These are phyloP conservation scores for Tolypocladium amazonense DNA, from an alignment of 2,329 filamentous ascomycete species.

Conservation along the genomic window DNA sequence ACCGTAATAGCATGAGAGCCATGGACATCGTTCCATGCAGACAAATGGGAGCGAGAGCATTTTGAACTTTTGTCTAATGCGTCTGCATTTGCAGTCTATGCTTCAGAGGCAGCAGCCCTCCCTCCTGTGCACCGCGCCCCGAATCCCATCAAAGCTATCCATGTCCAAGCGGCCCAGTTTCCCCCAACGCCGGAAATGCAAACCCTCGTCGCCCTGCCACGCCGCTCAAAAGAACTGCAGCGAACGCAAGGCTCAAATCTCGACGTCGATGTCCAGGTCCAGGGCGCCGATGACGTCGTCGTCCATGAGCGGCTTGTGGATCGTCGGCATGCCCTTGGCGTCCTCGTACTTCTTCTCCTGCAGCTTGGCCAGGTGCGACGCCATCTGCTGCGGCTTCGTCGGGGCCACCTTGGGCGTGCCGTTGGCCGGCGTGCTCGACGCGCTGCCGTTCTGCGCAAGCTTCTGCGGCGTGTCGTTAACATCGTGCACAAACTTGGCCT, in stretches of 20 bases:
- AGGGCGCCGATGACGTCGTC: constrained; percentile 86
- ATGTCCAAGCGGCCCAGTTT: not conserved
- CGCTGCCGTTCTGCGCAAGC: constrained; percentile 35
- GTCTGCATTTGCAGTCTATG: not conserved
- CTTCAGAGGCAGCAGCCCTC: not conserved
- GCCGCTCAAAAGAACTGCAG: not conserved
- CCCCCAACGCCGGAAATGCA: not conserved
- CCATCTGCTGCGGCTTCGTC: constrained; percentile 26
- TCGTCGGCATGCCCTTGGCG: constrained; percentile 52
- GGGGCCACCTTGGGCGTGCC: constrained; percentile 39
- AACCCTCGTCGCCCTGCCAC: not conserved
- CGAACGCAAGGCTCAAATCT: constrained; percentile 45
- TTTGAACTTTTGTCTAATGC: not conserved
- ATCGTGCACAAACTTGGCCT: constrained; percentile 58
- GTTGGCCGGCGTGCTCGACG: constrained; percentile 39
- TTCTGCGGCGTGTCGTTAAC: constrained; percentile 39
- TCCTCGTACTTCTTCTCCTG: constrained; percentile 41
- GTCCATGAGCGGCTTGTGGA: constrained; percentile 73
- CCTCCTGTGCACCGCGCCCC: not conserved
- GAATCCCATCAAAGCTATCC: not conserved
- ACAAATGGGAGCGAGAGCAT: not conserved
- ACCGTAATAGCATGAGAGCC: not conserved
- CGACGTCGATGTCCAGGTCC: constrained; percentile 87
- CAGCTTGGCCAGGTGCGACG: constrained; percentile 43
- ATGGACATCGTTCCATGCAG: not conserved